A percentile compares a stretch with the other conserved stretches of the same genome.
Conservation (phyloP, 371 early-diverging fungal genomes). For the Mycotypha africana region DNA sequence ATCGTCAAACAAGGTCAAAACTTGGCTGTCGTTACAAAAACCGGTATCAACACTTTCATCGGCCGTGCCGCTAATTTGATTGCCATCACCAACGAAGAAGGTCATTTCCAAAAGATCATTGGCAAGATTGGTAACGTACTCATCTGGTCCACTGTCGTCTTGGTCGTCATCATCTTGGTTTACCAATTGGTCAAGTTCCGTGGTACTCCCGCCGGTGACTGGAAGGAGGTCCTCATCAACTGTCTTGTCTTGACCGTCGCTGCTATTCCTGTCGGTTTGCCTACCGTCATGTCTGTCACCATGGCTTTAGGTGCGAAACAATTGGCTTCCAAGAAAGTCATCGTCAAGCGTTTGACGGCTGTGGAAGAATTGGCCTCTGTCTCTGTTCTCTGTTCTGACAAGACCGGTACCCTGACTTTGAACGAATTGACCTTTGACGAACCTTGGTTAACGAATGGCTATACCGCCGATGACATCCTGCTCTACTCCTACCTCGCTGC, state of each 20-base stretch:
- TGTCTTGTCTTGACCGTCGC: slow-evolving; percentile 40
- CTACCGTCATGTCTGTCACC: slow-evolving; percentile 91
- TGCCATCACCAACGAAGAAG: slow-evolving; percentile 74
- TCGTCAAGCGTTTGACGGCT: slow-evolving; percentile 91
- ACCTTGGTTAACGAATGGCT: slow-evolving; percentile 71
- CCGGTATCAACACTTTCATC: slow-evolving; percentile 83
- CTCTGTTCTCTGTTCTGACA: slow-evolving; percentile 91
- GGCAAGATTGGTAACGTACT: slow-evolving; percentile 79
- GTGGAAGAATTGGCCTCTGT: slow-evolving; percentile 94
- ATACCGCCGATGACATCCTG: slow-evolving; percentile 73
- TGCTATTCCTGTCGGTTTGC: slow-evolving; percentile 89
- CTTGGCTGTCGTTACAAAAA: slow-evolving; percentile 80
- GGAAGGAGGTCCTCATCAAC: slow-evolving; percentile 46
- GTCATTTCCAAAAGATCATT: slow-evolving; percentile 86
- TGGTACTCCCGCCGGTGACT: slow-evolving; percentile 27
- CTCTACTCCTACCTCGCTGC: slow-evolving; percentile 77
- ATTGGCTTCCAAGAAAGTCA: slow-evolving; percentile 87
- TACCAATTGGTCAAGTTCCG: slow-evolving; percentile 49
- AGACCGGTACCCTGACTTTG: slow-evolving; percentile 92
- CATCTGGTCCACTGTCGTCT: slow-evolving; percentile 63
- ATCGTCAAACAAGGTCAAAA: slow-evolving; percentile 84
- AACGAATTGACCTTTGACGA: slow-evolving; percentile 84
- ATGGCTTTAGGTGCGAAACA: slow-evolving; percentile 92
- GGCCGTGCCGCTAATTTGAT: slow-evolving; percentile 89
- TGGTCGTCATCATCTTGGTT: slow-evolving; percentile 77